Base-by-base conservation (phyloP, 164 flowering plant species). In the Annona cherimola region DNA sequence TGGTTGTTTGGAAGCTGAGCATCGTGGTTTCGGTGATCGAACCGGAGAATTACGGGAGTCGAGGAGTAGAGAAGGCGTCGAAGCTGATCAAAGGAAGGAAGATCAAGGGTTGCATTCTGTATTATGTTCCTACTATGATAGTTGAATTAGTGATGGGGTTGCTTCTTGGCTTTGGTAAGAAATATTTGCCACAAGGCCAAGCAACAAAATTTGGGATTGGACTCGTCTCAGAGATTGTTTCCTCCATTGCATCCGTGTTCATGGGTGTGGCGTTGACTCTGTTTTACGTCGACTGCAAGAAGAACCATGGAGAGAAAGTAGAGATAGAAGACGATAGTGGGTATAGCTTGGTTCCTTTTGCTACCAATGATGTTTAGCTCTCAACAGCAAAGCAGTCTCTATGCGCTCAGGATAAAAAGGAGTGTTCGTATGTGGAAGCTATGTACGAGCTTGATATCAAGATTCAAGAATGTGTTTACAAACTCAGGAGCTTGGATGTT, bases 241-340 rank as follows among this genome's bases (percentile, higher is more conserved):
- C 67, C 20, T 57, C 19, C 39, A 71, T 43, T 63, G 67, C 35
- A 40, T 8, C 14, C 57, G 57, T 81, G 63, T 75, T 76, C 18
- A 42, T 26, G 1, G 9, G 55, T n/a, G 55, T 75, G 62, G 79
- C 71, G 8, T 81, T 42, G 19, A 81, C 83, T 0, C 76, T 79
- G 4, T 72, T 83, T 11, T 79, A 83, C 73, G 72, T 61, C 44
- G 45, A 71, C 42, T 77, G 86, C 76, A 83, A 83, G 86, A 75
- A 69, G 76, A 62, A 5, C 20, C 69, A 75, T 70, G 82, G 76
- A 55, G 83, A 82, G 18, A 44, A 44, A 43, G 69, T 66, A 42
- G 69, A 66, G 35, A 43, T 44, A 18, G 35, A 43, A 6, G 46
- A 35, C 44, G 67, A 39, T 12, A 41, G 5, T 12, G 19, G 43